Base-by-base conservation (phyloP, 1,284 basidiomycete species). In the Gomphus sp. region DNA sequence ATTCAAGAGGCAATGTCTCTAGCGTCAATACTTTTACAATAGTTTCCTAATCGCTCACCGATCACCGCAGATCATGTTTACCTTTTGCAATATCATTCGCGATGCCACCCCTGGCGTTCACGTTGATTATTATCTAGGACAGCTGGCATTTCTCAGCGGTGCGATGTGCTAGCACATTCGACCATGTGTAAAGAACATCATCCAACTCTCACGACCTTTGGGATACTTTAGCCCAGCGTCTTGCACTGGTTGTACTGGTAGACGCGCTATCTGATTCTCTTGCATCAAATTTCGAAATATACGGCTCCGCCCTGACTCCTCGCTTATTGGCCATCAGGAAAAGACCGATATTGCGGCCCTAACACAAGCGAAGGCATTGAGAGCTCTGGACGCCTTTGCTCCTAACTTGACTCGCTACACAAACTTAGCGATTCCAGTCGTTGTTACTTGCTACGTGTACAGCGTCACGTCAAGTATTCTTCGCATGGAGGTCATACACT, bases 161-260 rank as follows among this genome's bases (percentile, higher is more conserved):
- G 80, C 83, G 67, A 80, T 84, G 71, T 80, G 80, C 68, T 79
- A 81, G 66, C 82, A 84, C 69, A 80, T 83, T 53, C 77, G 81
- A 48, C 79, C 78, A 61, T 80, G 78, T 66, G 71, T 80, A 28
- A 68, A 71, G 33, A 74, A 77, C 1, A 74, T 80, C 52, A 74
- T 81, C 57, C 70, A 71, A 7, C 71, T 80, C 16, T n/a, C 73
- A 76, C 62, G 79, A 80, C 60, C 78, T 77, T 61, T 81, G 80
- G 80, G 71, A 50, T 47, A 28, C 39, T 28, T 36, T 47, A 4
- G 12, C 34, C 37, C 56, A 58, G 50, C 73, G 31, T 76, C 78
- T 62, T 74, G 78, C 16, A 72, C 73, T n/a, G 69, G 82, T 18
- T 79, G 76, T 76, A 56, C 72, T 84, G 22, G 77, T 82, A 60